A percentile compares a stretch with the other conserved stretches of the same genome.
phyloP scores from a whole-genome alignment of 768 basidiomycete genomes.

The Boletellus emodensis region DNA sequence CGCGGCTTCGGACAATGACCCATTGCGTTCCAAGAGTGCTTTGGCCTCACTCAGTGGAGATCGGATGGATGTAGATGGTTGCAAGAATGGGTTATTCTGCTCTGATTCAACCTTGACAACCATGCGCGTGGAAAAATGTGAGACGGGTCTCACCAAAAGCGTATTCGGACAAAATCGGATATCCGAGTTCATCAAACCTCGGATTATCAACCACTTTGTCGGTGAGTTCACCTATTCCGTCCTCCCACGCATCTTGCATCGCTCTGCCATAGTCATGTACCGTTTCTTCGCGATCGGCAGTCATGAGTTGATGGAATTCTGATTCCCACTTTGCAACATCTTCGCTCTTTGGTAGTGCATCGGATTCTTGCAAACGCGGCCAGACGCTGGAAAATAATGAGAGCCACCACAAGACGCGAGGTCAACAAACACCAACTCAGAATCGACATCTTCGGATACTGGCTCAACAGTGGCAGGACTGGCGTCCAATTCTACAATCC shows the following conservation, averaged over 20 bases:
- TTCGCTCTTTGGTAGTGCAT: conserved; percentile 51
- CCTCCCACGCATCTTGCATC: conserved; percentile 66
- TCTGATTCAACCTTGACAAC: conserved; percentile 42
- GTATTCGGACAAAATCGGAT: conserved; percentile 71
- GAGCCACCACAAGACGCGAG: neutral
- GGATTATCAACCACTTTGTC: conserved; percentile 31
- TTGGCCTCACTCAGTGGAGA: conserved; percentile 69
- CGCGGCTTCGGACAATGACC: conserved; percentile 83
- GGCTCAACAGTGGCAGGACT: conserved; percentile 38
- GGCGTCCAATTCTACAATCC: conserved; percentile 54
- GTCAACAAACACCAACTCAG: conserved; percentile 39
- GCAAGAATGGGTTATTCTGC: conserved; percentile 65
- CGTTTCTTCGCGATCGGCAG: conserved; percentile 57
- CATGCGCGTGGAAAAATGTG: neutral
- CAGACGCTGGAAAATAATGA: conserved; percentile 45
- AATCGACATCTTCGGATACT: conserved; percentile 30
- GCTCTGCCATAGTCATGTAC: conserved; percentile 57
- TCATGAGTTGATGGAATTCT: conserved; percentile 78
- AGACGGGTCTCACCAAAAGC: conserved; percentile 59
- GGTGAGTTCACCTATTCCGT: conserved; percentile 43
- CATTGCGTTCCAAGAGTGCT: conserved; percentile 69
- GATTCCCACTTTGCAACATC: conserved; percentile 80
- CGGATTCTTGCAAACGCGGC: conserved; percentile 58
- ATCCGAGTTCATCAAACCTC: conserved; percentile 67
- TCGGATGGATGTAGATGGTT: conserved; percentile 43